Percentiles rank a stretch among this genome's conserved stretches.
Evolutionary conservation across 345 rosid genomes (phyloP).

Genomic region (Draba incana): DNA sequence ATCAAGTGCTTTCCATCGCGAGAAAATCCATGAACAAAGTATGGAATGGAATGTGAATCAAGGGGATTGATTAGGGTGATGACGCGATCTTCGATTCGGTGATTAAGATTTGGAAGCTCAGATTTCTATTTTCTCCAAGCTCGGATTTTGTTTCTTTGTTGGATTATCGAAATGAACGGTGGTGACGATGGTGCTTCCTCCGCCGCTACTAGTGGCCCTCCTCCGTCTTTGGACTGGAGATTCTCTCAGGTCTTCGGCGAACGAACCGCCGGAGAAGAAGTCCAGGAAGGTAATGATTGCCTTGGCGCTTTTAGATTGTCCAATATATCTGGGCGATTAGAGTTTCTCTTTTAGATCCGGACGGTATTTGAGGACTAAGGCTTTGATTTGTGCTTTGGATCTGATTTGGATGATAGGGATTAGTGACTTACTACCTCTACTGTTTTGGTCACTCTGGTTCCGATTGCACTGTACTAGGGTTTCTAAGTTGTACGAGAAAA

Average conservation of each 20-base stretch:
- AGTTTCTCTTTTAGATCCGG: constrained; percentile 50
- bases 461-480: constrained; percentile 33
- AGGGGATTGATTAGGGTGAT: constrained; percentile 26
- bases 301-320: not conserved
- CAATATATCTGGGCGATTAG: not conserved
- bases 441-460: constrained; percentile 20
- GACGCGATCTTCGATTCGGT: constrained; percentile 51
- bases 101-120: constrained; percentile 43
- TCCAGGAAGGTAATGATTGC: constrained; percentile 66
- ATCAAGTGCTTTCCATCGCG: constrained; percentile 40
- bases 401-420: constrained; percentile 57
- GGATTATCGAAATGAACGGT: constrained; percentile 63
- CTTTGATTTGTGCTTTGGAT: constrained; percentile 56
- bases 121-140: constrained; percentile 37
- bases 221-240: constrained; percentile 79
- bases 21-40: constrained; percentile 28
- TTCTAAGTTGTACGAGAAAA: constrained; percentile 8
- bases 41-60: constrained; percentile 46
- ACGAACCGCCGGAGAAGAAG: constrained; percentile 89
- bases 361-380: constrained; percentile 40
- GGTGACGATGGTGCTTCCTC: constrained; percentile 54
- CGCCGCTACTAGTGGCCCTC: constrained; percentile 44
- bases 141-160: constrained; percentile 29
- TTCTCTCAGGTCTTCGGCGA: constrained; percentile 97
- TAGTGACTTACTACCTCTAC: constrained; percentile 39